phyloP scores from a whole-genome alignment of 148 eudicot genomes.

The Euryodendron excelsum region DNA sequence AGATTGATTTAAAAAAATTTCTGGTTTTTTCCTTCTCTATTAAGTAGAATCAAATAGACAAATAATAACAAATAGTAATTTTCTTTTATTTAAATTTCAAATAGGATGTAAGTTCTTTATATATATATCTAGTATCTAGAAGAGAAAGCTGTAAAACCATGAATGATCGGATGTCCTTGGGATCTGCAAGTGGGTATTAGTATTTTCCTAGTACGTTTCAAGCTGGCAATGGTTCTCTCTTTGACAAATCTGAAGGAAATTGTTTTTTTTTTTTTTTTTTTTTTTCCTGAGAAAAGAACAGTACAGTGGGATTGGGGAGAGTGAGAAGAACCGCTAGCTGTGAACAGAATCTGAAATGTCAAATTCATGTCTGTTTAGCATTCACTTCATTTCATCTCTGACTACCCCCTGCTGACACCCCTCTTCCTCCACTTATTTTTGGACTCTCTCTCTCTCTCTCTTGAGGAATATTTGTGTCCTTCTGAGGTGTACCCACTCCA shows the following conservation, averaged over 20 bases:
- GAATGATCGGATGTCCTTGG: background rate
- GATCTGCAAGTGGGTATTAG: background rate
- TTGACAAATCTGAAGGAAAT: no score
- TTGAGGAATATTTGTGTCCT: background rate
- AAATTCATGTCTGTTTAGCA: slow-evolving; percentile 36
- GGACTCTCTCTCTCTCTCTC: slow-evolving; percentile 14
- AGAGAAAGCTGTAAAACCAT: background rate
- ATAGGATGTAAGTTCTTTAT: no score
- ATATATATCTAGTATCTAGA: no score
- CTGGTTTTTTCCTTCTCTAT: no score
- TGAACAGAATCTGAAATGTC: slow-evolving; percentile 46
- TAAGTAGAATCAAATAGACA: no score
- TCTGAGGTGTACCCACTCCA: background rate
- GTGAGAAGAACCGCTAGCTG: background rate
- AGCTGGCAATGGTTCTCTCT: background rate
- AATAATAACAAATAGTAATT: no score
- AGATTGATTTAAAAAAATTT: no score
- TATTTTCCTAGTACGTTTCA: no score
- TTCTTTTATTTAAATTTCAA: no score
- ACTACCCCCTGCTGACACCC: background rate
- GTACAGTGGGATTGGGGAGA: no score
- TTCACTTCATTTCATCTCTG: slow-evolving; percentile 25
- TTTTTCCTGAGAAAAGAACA: background rate
- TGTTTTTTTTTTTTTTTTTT: no score
- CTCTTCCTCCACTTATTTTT: background rate